These are phyloP conservation scores for Salvia sclarea DNA, from an alignment of 305 asterid species.

Conservation along the genomic window DNA sequence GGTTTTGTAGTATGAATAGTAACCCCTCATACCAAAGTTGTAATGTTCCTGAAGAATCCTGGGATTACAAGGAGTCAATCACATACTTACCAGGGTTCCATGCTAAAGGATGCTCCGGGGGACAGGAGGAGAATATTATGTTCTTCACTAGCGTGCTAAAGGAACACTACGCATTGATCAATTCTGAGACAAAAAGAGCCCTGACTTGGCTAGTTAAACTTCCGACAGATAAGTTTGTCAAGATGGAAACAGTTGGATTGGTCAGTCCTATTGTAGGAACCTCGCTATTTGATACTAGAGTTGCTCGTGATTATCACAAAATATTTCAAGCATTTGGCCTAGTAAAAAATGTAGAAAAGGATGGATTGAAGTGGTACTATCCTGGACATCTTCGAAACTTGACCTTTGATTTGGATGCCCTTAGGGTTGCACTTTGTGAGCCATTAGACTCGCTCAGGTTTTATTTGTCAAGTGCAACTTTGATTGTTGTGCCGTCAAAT, in stretches of 20 bases:
- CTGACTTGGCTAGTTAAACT: conserved; percentile 91
- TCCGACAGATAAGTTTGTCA: conserved; percentile 64
- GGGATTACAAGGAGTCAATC: conserved; percentile 64
- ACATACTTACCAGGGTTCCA: conserved; percentile 80
- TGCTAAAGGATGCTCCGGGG: conserved; percentile 67
- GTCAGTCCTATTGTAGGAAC: conserved; percentile 69
- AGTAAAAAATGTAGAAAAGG: conserved; percentile 60
- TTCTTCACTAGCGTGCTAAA: conserved; percentile 80
- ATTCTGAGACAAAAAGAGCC: conserved; percentile 72
- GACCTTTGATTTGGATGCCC: conserved; percentile 85
- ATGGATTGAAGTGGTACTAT: conserved; percentile 74
- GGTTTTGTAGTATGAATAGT: conserved; percentile 95
- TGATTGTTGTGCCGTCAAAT: conserved; percentile 88
- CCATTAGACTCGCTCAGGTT: conserved; percentile 78
- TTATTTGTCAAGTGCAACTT: conserved; percentile 83
- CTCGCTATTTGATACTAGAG: conserved; percentile 54
- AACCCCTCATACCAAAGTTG: conserved; percentile 74
- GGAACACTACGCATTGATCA: conserved; percentile 57
- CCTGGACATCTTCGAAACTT: conserved; percentile 71
- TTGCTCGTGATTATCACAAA: conserved; percentile 64
- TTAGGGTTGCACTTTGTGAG: conserved; percentile 79
- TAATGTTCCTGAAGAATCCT: conserved; percentile 78
- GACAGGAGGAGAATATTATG: conserved; percentile 65
- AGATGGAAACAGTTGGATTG: conserved; percentile 90
- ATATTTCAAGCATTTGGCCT: conserved; percentile 93